These are phyloP conservation scores for Hemisphaericaspora xylanilytica DNA, from an alignment of 1,139 yeast species.

Conservation along the genomic window DNA sequence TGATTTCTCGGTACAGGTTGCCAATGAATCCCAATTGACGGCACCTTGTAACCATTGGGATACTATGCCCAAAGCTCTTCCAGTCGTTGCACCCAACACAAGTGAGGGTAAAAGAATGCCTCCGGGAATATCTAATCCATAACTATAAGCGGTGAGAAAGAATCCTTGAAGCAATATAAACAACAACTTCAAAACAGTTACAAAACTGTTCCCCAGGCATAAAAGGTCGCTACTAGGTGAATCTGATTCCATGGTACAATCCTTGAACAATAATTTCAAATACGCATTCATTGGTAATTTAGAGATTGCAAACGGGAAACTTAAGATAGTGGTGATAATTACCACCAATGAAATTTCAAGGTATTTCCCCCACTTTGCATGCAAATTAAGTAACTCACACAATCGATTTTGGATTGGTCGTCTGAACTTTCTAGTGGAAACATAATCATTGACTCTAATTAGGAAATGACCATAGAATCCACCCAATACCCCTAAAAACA, in stretches of 20 bases:
- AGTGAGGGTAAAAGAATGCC: slow-evolving; percentile 74
- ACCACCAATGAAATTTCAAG: slow-evolving; percentile 52
- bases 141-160: slow-evolving; percentile 58
- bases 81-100: slow-evolving; percentile 67
- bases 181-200: slow-evolving; percentile 35
- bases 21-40: slow-evolving; percentile 38
- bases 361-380: slow-evolving; percentile 21
- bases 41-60: slow-evolving; percentile 49
- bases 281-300: slow-evolving; percentile 56
- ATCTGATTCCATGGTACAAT: slow-evolving; percentile 41
- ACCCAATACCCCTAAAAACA: slow-evolving; percentile 63
- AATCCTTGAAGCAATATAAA: slow-evolving; percentile 55
- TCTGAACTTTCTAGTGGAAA: slow-evolving; percentile 21
- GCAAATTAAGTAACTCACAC: slow-evolving; percentile 13
- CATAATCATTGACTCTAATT: slow-evolving; percentile 44
- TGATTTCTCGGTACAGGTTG: slow-evolving; percentile 52
- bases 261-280: slow-evolving; percentile 59
- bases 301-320: slow-evolving; percentile 56
- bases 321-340: slow-evolving; percentile 48
- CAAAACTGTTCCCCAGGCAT: slow-evolving; percentile 31
- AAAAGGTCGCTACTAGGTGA: slow-evolving; percentile 31
- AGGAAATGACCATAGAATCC: slow-evolving; percentile 64
- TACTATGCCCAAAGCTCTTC: slow-evolving; percentile 64
- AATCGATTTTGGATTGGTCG: slow-evolving; percentile 19
- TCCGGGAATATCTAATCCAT: slow-evolving; percentile 68